A percentile compares a stretch with the other conserved stretches of the same genome.
Evolutionary conservation across 345 rosid genomes (phyloP).

Genomic region (Boechera divaricarpa): DNA sequence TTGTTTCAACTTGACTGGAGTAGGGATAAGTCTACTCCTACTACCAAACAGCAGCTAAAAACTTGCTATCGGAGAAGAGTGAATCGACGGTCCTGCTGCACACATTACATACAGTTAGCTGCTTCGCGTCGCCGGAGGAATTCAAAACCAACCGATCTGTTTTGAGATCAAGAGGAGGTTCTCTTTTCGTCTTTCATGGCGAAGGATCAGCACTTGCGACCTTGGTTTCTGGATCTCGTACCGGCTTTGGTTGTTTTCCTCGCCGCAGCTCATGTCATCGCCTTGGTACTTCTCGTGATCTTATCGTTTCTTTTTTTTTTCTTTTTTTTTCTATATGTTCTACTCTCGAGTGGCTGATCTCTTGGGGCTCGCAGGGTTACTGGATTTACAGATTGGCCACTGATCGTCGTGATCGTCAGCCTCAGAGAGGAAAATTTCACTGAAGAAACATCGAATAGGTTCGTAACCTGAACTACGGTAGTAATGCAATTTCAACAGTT

Average conservation of each 20-base stretch:
- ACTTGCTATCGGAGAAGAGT: conserved; percentile 27
- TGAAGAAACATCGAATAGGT: conserved; percentile 40
- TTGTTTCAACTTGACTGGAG: not conserved
- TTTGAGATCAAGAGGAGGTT: not conserved
- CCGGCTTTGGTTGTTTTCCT: conserved; percentile 67
- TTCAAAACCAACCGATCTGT: not conserved
- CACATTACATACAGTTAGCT: not conserved
- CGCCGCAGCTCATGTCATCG: conserved; percentile 82
- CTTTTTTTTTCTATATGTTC: not conserved
- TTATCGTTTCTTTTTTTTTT: not conserved
- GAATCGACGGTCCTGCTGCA: conserved; percentile 14
- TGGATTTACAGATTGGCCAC: conserved; percentile 86
- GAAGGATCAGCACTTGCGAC: conserved; percentile 52
- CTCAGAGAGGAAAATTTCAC: conserved; percentile 75
- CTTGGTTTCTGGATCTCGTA: conserved; percentile 76
- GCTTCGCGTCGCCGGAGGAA: conserved; percentile 12
- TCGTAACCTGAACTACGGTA: conserved; percentile 20
- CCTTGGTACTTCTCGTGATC: conserved; percentile 56
- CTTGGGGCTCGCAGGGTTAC: conserved; percentile 53
- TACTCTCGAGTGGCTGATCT: not conserved
- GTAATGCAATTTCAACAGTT: not conserved
- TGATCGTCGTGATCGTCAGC: conserved; percentile 72
- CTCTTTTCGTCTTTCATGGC: conserved; percentile 48
- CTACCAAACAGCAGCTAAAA: conserved; percentile 31
- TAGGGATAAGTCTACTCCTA: conserved; percentile 18